Percentiles rank a stretch among this genome's conserved stretches.
Conservation (phyloP, 2,329 filamentous ascomycete species). For the Aspergillus ochraceus region DNA sequence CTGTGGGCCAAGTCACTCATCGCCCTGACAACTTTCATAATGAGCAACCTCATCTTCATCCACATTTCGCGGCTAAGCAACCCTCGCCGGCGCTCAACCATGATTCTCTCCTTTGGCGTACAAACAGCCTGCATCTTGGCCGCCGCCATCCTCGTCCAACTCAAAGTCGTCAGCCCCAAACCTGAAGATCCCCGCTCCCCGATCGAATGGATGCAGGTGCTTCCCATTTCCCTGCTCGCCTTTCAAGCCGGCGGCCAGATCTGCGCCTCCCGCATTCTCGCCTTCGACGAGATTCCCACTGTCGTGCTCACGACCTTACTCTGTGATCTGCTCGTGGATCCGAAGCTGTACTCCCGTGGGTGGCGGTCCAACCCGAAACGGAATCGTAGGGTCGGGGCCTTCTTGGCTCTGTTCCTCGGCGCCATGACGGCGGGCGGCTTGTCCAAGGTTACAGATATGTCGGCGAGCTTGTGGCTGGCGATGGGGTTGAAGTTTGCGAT, state of each 20-base stretch:
- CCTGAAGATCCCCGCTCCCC: constrained; percentile 30
- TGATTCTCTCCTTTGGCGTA: constrained; percentile 41
- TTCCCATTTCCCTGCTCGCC: constrained; percentile 40
- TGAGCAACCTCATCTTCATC: constrained; percentile 43
- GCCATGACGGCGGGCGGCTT: constrained; percentile 43
- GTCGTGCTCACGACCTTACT: constrained; percentile 43
- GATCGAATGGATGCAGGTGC: constrained; percentile 37
- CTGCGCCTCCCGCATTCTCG: constrained; percentile 36
- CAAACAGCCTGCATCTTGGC: constrained; percentile 37
- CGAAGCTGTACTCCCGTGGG: constrained; percentile 21
- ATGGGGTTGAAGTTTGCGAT: constrained; percentile 37
- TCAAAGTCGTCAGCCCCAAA: constrained; percentile 31
- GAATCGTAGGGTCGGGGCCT: constrained; percentile 36
- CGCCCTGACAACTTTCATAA: constrained; percentile 39
- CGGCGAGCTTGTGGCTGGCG: constrained; percentile 42
- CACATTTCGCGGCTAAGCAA: constrained; percentile 31
- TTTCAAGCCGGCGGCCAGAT: constrained; percentile 46
- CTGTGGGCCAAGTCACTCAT: constrained; percentile 46
- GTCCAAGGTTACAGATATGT: constrained; percentile 36
- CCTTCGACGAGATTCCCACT: constrained; percentile 42
- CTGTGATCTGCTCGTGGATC: constrained; percentile 41
- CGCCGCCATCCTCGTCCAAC: constrained; percentile 37
- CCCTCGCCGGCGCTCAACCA: constrained; percentile 37
- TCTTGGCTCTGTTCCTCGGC: constrained; percentile 41
- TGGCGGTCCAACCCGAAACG: constrained; percentile 30